Evolutionary conservation across 805 yeast genomes (phyloP).

Genomic region (Zygosaccharomyces lentus): DNA sequence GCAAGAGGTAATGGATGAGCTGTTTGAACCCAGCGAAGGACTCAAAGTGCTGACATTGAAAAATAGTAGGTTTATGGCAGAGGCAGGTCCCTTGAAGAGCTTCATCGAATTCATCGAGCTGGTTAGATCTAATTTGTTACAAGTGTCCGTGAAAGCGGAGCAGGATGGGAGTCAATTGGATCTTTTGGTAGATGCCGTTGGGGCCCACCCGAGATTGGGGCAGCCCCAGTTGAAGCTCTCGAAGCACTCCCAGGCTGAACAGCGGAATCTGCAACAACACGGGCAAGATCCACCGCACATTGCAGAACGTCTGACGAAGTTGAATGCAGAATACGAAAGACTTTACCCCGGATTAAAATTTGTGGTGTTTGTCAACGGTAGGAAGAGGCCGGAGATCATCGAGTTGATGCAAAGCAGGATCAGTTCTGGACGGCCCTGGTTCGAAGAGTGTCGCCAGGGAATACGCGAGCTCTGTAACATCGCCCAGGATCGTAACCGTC

Average conservation of each 20-base stretch:
- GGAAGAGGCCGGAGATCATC: slow-evolving; percentile 64
- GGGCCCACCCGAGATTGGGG: slow-evolving; percentile 90
- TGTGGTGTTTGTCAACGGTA: slow-evolving; percentile 86
- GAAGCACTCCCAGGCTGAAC: slow-evolving; percentile 66
- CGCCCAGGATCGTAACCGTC: slow-evolving; percentile 61
- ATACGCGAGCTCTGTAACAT: slow-evolving; percentile 89
- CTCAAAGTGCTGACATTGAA: slow-evolving; percentile 17
- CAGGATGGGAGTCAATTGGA: slow-evolving; percentile 20
- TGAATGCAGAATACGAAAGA: slow-evolving; percentile 61
- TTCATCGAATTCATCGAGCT: slow-evolving; percentile 44
- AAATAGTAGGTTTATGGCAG: slow-evolving; percentile 10
- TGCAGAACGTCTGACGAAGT: slow-evolving; percentile 39
- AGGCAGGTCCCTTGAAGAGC: slow-evolving; percentile 17
- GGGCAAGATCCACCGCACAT: slow-evolving; percentile 45
- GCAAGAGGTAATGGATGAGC: slow-evolving; percentile 12
- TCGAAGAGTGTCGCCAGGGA: slow-evolving; percentile 61
- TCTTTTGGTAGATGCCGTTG: slow-evolving; percentile 53
- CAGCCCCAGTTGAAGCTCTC: slow-evolving; percentile 54
- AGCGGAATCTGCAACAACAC: slow-evolving; percentile 49
- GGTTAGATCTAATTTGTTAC: slow-evolving; percentile 39
- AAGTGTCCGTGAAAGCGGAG: slow-evolving; percentile 31
- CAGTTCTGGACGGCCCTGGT: slow-evolving; percentile 20
- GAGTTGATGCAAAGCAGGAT: slow-evolving; percentile 57
- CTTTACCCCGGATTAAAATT: slow-evolving; percentile 69
- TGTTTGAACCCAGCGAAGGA: slow-evolving; percentile 25